Evolutionary conservation across 257 asterid genomes (phyloP), one percentile per base, ranked within the genome.

Genomic region (Jasminum sambac): DNA sequence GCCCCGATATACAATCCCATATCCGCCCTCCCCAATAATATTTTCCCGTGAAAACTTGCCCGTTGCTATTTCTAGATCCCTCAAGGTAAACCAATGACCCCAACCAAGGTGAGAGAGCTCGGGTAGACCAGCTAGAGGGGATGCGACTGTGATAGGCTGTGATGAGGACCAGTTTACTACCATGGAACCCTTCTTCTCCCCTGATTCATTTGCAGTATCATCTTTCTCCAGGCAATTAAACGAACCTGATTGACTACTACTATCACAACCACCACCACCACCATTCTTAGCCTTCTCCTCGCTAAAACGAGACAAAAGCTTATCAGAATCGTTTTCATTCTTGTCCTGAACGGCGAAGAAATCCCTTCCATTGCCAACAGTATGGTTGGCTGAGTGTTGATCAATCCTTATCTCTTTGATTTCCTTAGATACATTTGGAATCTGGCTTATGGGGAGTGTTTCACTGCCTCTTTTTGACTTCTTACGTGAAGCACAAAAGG

Each of bases 1-100:
- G 63, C 96, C 97, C 11, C 76, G 79, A 71, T 90, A 92, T 66
- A 92, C 97, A 62, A 92, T 80, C 48, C 97, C 98, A 73, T 90
- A 92, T 37, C 98, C 98, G 48, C 96, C 98, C 80, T 90, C 98
- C n/a, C 98, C 98, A 41, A 92, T 82, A 14, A 87, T 67, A 68
- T 84, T 84, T 14, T 90, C 96, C 75, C 80, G 78, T 0, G 97
- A 78, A 46, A 92, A 92, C 63, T 74, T 84, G 58, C 85, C 42
- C 0, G 96, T 88, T 12, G 96, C 91, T 9, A 72, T 52, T 69
- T 88, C 95, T 7, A 92, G 88, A 59, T 92, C 98, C 76, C 98
- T 86, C 13, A 92, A 78, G 2, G 96, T 90, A 77, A 87, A 92
- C 98, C 98, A 92, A 34, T 88, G 93, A 34, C 98, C 98, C 98